phyloP scores from a whole-genome alignment of 2,329 filamentous ascomycete species.

The Alternaria tenuissima region DNA sequence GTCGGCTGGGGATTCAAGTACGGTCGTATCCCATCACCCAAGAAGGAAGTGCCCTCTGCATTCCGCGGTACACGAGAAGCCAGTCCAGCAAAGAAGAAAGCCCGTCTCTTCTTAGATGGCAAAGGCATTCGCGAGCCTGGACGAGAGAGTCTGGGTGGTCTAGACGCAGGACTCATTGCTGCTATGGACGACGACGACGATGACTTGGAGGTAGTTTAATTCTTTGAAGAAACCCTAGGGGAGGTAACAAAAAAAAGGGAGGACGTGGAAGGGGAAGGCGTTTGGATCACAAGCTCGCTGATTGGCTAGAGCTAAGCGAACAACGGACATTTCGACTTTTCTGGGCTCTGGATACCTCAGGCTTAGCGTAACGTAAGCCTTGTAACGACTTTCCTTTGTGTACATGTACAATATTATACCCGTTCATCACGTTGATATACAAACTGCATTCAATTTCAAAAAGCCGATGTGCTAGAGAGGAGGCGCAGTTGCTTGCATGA shows the following conservation, averaged over 20 bases:
- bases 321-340: conserved; percentile 30
- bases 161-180: conserved; percentile 47
- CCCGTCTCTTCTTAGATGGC: conserved; percentile 56
- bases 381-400: conserved; percentile 32
- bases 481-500: not conserved
- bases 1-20: conserved; percentile 59
- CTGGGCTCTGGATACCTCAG: conserved; percentile 23
- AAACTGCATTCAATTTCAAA: not conserved
- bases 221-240: conserved; percentile 34
- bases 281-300: conserved; percentile 27
- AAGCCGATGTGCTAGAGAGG: not conserved
- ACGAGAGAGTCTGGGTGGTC: conserved; percentile 53
- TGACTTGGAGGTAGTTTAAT: conserved; percentile 59
- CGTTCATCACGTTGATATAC: conserved; percentile 1
- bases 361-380: conserved; percentile 15
- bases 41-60: conserved; percentile 34
- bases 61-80: conserved; percentile 39
- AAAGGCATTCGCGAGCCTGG: conserved; percentile 61
- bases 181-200: conserved; percentile 56
- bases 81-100: conserved; percentile 58
- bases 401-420: conserved; percentile 22
- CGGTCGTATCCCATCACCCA: conserved; percentile 50
- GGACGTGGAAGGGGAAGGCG: conserved; percentile 22
- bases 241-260: conserved; percentile 4
- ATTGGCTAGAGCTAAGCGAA: conserved; percentile 47